These are phyloP conservation scores for Fusarium sp. DNA, from an alignment of 2,329 filamentous ascomycete species.

Conservation along the genomic window DNA sequence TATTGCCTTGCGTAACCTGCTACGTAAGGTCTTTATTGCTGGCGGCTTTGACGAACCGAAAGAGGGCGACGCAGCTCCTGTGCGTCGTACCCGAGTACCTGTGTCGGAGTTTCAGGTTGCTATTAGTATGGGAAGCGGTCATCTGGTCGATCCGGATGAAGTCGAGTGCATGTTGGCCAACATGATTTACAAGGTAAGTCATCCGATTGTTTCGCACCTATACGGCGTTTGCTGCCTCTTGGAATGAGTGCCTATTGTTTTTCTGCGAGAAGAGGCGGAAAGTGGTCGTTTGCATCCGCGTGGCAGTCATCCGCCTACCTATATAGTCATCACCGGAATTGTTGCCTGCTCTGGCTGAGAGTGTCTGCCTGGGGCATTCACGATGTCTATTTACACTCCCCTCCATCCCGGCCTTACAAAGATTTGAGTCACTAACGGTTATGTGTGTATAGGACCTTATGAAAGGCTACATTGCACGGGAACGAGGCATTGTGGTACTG, in stretches of 20 bases:
- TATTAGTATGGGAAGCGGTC: conserved; percentile 76
- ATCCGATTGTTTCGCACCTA: conserved; percentile 9
- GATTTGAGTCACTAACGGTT: conserved; percentile 50
- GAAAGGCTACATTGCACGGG: conserved; percentile 97
- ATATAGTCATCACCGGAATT: conserved; percentile 42
- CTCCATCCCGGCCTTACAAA: conserved; percentile 40
- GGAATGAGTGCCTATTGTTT: neutral
- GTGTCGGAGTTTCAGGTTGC: conserved; percentile 87
- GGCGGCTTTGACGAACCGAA: conserved; percentile 85
- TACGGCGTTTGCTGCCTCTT: conserved; percentile 21
- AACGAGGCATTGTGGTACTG: conserved; percentile 88
- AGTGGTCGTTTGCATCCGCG: conserved; percentile 16
- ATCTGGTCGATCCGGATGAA: conserved; percentile 84
- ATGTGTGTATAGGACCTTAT: conserved; percentile 76
- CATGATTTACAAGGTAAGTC: conserved; percentile 93
- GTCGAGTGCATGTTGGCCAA: conserved; percentile 96
- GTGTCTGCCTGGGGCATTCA: conserved; percentile 41
- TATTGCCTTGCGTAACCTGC: conserved; percentile 88
- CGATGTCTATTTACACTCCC: conserved; percentile 31
- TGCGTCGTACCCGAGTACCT: conserved; percentile 81
- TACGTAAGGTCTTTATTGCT: conserved; percentile 88
- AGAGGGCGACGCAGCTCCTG: conserved; percentile 69
- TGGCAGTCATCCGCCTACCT: conserved; percentile 43
- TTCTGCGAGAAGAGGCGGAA: neutral
- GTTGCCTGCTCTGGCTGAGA: conserved; percentile 32